Evolutionary conservation across 441 rosid species (phyloP), one percentile per base, ranked within the genome.

Genomic region (Francoa sonchifolia): DNA sequence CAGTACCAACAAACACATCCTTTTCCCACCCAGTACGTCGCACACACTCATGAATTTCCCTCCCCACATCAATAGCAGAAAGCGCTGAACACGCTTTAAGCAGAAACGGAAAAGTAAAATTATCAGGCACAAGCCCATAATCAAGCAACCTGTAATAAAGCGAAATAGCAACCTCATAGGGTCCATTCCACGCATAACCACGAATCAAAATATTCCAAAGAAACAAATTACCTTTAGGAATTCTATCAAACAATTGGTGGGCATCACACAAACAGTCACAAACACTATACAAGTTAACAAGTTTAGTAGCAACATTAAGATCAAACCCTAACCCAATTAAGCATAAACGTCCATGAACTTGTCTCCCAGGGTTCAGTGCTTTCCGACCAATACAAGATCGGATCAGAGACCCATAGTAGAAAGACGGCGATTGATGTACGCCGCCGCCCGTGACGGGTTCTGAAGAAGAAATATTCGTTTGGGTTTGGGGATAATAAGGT

Each of bases 181-280:
- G 73, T 1, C 73, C 73, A 33, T 49, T 34, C 66, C 66, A 59
- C 1, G 66, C 63, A 19, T 47, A 63, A 3, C 49, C 73, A 42
- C 66, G 39, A 27, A 62, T 59, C 45, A 67, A 19, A 36, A 63
- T 36, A 53, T 67, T 67, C 66, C 68, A 62, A 11, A 67, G 60
- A 30, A 67, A 67, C 44, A 48, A 34, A 27, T 42, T 52, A 19
- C 54, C 8, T 13, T 59, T 48, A 2, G 63, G 44, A 48, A 62
- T 62, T 58, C 58, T 67, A 28, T 58, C 68, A 44, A 67, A 67
- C 55, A 67, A 25, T 9, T 22, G 45, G 34, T 33, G 65, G 1
- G 69, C 73, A 28, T 46, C 17, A 1, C 37, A 25, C 38, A 67
- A 38, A 26, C 51, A 55, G 10, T 30, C 27, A 19, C 73, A 62